phyloP scores from a whole-genome alignment of 2,329 filamentous ascomycete genomes.

The Hymenoscyphus infarciens region DNA sequence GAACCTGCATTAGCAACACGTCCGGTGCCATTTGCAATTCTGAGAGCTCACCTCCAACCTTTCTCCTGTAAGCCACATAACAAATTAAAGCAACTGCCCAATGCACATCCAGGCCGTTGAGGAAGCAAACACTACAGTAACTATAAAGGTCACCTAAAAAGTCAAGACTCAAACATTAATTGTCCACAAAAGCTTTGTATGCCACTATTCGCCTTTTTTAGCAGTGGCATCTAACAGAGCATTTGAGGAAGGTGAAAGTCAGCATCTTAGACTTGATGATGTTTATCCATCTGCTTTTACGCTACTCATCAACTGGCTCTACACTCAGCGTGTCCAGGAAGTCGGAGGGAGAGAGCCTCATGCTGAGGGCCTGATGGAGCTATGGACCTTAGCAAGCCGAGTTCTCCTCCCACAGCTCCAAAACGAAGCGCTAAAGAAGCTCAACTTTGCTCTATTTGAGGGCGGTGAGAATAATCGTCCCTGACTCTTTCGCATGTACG shows the following conservation, averaged over 20 bases:
- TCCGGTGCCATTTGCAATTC: not conserved
- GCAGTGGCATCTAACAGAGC: constrained; percentile 7
- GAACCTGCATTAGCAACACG: not conserved
- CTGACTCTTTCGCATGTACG: not conserved
- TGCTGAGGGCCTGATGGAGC: not conserved
- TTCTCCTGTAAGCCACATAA: not conserved
- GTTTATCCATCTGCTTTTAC: not conserved
- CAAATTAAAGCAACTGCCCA: not conserved
- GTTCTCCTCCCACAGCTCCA: not conserved
- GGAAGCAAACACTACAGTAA: not conserved
- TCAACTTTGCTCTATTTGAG: not conserved
- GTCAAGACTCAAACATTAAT: not conserved
- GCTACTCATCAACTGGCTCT: not conserved
- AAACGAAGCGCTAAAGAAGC: not conserved
- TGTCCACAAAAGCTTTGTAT: constrained; percentile 17
- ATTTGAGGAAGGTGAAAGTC: constrained; percentile 5
- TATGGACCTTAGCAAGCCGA: not conserved
- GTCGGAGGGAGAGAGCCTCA: not conserved
- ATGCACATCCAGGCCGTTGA: not conserved
- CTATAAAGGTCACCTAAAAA: not conserved
- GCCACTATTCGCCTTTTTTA: constrained; percentile 19
- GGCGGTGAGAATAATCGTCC: no score
- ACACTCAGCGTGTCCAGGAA: not conserved
- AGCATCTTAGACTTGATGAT: not conserved
- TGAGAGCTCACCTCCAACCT: not conserved